These are phyloP conservation scores for Lactarius evosmus DNA, from an alignment of 768 basidiomycete genomes.

Conservation along the genomic window DNA sequence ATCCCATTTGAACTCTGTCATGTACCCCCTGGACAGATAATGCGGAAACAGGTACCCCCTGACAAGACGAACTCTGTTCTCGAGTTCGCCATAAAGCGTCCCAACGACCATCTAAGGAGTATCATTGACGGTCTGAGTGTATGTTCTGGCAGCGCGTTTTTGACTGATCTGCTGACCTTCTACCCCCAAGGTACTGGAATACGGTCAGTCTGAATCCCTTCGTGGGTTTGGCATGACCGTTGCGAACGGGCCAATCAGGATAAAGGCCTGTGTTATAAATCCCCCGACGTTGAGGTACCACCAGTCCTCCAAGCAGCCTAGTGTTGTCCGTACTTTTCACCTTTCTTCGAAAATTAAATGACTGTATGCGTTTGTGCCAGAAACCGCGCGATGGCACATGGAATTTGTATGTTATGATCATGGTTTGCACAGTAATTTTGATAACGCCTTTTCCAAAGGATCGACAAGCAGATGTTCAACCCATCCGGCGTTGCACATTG, in stretches of 20 bases:
- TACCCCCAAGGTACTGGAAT: slow-evolving; percentile 46
- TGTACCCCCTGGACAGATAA: slow-evolving; percentile 63
- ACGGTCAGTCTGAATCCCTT: slow-evolving; percentile 51
- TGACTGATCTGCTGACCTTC: slow-evolving; percentile 1
- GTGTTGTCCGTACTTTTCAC: slow-evolving; percentile 46
- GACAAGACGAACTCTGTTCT: slow-evolving; percentile 63
- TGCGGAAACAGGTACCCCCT: slow-evolving; percentile 66
- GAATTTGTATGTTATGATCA: slow-evolving; percentile 57
- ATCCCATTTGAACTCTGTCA: slow-evolving; percentile 66
- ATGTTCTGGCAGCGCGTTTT: slow-evolving; percentile 3
- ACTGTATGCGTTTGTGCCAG: slow-evolving; percentile 35
- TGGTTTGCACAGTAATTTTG: background rate
- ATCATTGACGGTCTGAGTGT: slow-evolving; percentile 56
- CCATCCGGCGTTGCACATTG: slow-evolving; percentile 54
- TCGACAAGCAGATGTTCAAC: slow-evolving; percentile 66
- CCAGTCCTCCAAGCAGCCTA: slow-evolving; percentile 48
- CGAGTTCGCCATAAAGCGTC: slow-evolving; percentile 64
- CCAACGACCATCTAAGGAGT: slow-evolving; percentile 51
- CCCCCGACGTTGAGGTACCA: slow-evolving; percentile 71
- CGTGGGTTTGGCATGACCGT: slow-evolving; percentile 68
- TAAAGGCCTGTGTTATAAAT: slow-evolving; percentile 59
- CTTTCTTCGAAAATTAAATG: slow-evolving; percentile 1
- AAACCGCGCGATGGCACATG: slow-evolving; percentile 64
- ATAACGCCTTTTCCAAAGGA: slow-evolving; percentile 40
- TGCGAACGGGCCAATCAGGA: slow-evolving; percentile 47